Evolutionary conservation across 345 rosid genomes (phyloP), one percentile per base, ranked within the genome.

Genomic region (Sonneratia alba): DNA sequence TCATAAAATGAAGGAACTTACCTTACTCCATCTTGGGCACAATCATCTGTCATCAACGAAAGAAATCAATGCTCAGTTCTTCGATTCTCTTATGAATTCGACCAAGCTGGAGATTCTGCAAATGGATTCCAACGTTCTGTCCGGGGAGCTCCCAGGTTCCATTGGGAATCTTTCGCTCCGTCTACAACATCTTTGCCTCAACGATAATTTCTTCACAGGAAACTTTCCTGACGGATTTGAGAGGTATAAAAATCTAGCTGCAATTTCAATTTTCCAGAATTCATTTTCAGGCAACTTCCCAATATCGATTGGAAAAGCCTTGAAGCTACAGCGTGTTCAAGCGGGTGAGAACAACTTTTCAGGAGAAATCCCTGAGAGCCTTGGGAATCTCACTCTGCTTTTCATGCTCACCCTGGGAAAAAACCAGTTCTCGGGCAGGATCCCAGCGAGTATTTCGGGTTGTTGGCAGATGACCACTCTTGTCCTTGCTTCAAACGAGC

Each of bases 81-180:
- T 76, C 61, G 67, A 18, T 66, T 71, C 78, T 40, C 74, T 76
- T 4, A 38, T 4, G 13, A 76, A 76, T 51, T 76, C 74, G 40
- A 71, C 78, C 55, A 36, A 57, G 15, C 36, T 76, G 59, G 68
- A 76, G 65, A 24, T 32, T 14, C 53, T 76, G 19, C 66, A 0
- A 67, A 32, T 76, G 38, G 55, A 40, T 45, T 24, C 37, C 49
- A 76, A 76, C 71, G 22, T n/a, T 12, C 71, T 76, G 59, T 40
- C 71, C 1, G 75, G 78, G 0, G 19, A 71, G 38, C 59, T 76
- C 63, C 78, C 78, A 3, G 57, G 68, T 45, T 67, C 36, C 14
- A 53, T 71, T 0, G 72, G 72, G 32, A 72, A 76, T 11, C 69
- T 76, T 27, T 76, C 79, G 15, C 34, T 66, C 40, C 64, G 62